Conservation (phyloP, 805 yeast species). For the Candida schatavii region DNA sequence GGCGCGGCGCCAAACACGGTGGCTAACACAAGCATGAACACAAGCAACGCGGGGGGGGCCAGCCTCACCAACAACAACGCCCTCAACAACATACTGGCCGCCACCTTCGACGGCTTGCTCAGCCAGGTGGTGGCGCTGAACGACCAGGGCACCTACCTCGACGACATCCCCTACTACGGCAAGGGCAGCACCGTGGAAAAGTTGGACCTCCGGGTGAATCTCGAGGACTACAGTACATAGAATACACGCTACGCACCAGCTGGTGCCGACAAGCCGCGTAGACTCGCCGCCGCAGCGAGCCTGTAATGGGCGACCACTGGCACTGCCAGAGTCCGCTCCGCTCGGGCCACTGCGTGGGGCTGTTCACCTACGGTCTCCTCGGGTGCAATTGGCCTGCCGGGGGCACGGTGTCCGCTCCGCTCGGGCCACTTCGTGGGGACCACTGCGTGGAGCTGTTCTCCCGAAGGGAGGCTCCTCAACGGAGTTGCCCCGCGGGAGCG, state of each 20-base stretch:
- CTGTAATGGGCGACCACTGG: too few relatives aligned
- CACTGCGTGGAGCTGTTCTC: too few relatives aligned
- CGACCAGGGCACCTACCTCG: conserved; percentile 25
- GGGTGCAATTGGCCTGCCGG: too few relatives aligned
- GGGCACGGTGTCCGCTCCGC: not conserved
- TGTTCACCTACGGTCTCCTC: too few relatives aligned
- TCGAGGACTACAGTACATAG: conserved; percentile 18
- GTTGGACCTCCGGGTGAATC: conserved; percentile 29
- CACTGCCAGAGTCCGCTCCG: not conserved
- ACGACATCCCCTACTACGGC: conserved; percentile 39
- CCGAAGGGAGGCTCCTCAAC: too few relatives aligned
- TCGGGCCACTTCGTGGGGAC: not conserved
- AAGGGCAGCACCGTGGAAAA: conserved; percentile 38
- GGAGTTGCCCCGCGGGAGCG: too few relatives aligned
- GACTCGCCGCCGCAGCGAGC: too few relatives aligned
- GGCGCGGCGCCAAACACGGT: conserved; percentile 9
- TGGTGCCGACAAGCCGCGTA: too few relatives aligned
- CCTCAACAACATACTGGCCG: conserved; percentile 17
- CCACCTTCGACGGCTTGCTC: conserved; percentile 31
- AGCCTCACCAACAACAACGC: not conserved
- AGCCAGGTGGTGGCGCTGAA: conserved; percentile 18
- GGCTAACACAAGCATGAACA: conserved; percentile 8
- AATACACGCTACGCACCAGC: too few relatives aligned
- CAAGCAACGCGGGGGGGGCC: not conserved
- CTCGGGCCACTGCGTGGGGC: not conserved